Evolutionary conservation across 2,329 filamentous ascomycete species (phyloP).

Genomic region (Fusarium guadeloupense): DNA sequence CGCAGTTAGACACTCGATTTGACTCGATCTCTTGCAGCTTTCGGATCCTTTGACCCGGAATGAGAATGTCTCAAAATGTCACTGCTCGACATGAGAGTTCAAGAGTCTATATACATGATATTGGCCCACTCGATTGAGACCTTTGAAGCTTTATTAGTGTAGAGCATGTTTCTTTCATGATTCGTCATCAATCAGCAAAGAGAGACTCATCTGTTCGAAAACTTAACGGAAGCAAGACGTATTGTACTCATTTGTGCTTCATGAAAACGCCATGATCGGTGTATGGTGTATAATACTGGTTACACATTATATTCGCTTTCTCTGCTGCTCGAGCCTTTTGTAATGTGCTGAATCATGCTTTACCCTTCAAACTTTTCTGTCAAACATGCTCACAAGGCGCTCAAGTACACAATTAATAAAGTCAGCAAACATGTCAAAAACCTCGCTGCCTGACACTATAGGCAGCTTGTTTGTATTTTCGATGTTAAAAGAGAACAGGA

Average conservation of each 20-base stretch:
- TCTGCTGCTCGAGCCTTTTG: not conserved
- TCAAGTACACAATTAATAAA: not conserved
- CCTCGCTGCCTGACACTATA: conserved; percentile 4
- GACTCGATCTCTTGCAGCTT: not conserved
- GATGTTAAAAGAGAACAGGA: conserved; percentile 22
- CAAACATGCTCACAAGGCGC: too few relatives aligned
- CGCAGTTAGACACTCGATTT: not conserved
- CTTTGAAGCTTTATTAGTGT: not conserved
- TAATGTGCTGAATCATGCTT: not conserved
- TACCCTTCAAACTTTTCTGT: too few relatives aligned
- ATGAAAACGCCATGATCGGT: conserved; percentile 5
- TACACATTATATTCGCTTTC: conserved; percentile 10
- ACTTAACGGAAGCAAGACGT: conserved; percentile 3
- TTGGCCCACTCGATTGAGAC: not conserved
- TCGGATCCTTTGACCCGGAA: conserved; percentile 2
- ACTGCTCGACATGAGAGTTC: not conserved
- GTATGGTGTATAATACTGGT: conserved; percentile 9
- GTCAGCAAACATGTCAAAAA: conserved; percentile 5
- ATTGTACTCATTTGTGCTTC: conserved; percentile 14
- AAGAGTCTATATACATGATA: too few relatives aligned
- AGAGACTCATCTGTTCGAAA: conserved; percentile 6
- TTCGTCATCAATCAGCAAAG: not conserved
- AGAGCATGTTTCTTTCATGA: not conserved
- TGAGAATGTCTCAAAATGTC: not conserved
- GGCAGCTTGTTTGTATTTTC: conserved; percentile 31